Percentiles rank a stretch among this genome's conserved stretches.
phyloP scores from a whole-genome alignment of 352 stramenopile species.

The Phytophthora constricta region DNA sequence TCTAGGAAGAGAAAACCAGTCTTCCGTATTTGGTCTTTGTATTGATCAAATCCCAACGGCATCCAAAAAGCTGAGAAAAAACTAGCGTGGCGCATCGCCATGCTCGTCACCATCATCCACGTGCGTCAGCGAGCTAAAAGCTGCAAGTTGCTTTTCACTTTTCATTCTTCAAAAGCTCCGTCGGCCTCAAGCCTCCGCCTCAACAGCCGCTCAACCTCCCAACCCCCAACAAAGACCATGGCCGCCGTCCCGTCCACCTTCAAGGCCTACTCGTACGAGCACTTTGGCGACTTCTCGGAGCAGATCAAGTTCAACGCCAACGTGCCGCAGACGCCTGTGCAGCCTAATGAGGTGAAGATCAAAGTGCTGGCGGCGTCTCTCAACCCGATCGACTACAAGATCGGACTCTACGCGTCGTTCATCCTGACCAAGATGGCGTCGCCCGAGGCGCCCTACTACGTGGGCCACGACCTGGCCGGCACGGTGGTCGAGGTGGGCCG shows the following conservation, averaged over 20 bases:
- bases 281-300: constrained; percentile 35
- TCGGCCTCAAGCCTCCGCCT: neutral
- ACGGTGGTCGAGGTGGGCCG: constrained; percentile 32
- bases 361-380: constrained; percentile 37
- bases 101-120: neutral
- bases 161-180: neutral
- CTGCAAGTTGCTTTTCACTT: no score
- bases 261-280: constrained; percentile 33
- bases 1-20: neutral
- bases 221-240: constrained; percentile 1
- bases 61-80: neutral
- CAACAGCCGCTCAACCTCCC: neutral
- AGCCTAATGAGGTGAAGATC: constrained; percentile 37
- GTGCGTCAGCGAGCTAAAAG: constrained; percentile 1
- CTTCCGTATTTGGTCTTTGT: neutral
- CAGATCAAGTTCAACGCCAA: constrained; percentile 32
- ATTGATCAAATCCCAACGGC: neutral
- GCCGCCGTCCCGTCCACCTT: constrained; percentile 3
- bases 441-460: constrained; percentile 25
- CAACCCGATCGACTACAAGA: constrained; percentile 33
- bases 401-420: constrained; percentile 12
- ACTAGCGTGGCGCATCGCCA: neutral
- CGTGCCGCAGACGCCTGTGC: constrained; percentile 24
- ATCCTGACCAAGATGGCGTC: constrained; percentile 27
- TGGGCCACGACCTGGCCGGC: constrained; percentile 43